Evolutionary conservation across 352 stramenopile species (phyloP), one percentile per base, ranked within the genome.

Genomic region (Pythium brachiatum): DNA sequence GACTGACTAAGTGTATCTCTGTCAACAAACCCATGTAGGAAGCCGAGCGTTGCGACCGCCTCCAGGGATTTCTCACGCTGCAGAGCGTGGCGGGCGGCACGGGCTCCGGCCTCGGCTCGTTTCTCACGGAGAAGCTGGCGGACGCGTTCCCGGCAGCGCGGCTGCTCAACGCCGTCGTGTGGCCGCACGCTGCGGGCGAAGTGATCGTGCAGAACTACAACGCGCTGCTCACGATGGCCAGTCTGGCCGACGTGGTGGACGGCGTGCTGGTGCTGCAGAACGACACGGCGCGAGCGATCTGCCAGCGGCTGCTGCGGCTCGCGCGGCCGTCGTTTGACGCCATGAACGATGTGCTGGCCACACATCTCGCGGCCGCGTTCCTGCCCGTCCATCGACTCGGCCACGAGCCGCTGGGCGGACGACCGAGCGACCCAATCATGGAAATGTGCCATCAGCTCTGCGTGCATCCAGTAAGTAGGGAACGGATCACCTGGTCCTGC

Each of bases 121-220:
- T 86, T 54, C 55, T 96, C 3, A 89, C 83, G n/a, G 81, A 97
- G 69, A 62, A 66, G 36, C 52, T 96, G 6, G 71, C 73, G 8
- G 86, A 94, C 57, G 64, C 78, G 25, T 90, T 86, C 57, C 79
- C 84, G 20, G 72, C 68, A 15, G 67, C 69, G 7, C 76, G 73
- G 13, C 57, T 86, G 29, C 57, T 94, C 13, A 95, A 96, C 65
- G 70, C 78, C 11, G 78, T 92, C 27, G 83, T 96, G 57, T 94
- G 86, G 83, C 88, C 88, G n/a, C 87, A 96, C 61, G 66, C 73
- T 15, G 78, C 82, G 16, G 89, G 89, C 3, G 87, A 97, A 62
- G 84, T 95, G 13, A 92, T 95, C 32, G 84, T 96, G 43, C 89
- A 97, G 62, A 94, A 94, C 66, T 96, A 96, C 73, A 97, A 96